These are phyloP conservation scores for Coccomyxa sp. DNA, from an alignment of 139 green algal genomes.

Conservation along the genomic window DNA sequence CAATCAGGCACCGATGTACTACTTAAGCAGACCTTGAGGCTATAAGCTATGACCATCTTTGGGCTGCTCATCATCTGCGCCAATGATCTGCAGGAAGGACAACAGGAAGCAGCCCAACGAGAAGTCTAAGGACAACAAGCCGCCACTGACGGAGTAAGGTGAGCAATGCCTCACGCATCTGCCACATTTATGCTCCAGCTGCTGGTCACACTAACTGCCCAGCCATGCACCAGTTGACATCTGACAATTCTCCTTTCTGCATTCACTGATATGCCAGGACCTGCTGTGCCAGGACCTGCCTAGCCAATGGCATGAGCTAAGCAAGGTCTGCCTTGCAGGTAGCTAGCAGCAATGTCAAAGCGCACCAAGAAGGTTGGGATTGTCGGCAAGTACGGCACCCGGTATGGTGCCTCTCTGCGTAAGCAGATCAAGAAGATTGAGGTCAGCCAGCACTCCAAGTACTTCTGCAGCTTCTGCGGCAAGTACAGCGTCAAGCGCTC, in stretches of 20 bases:
- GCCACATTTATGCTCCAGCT: background rate
- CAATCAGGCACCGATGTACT: too few relatives aligned
- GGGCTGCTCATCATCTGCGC: too few relatives aligned
- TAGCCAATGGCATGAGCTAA: background rate
- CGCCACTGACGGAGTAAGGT: conserved; percentile 17
- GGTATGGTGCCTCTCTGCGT: conserved; percentile 93
- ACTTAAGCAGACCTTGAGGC: too few relatives aligned
- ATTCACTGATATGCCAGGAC: too few relatives aligned
- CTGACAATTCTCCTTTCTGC: too few relatives aligned
- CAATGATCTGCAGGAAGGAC: conserved; percentile 19
- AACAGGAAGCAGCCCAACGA: conserved; percentile 23
- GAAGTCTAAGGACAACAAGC: conserved; percentile 29
- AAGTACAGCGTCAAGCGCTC: conserved; percentile 92
- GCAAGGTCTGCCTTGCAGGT: background rate
- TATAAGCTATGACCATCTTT: too few relatives aligned
- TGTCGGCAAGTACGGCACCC: conserved; percentile 98
- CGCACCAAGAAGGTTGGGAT: conserved; percentile 99
- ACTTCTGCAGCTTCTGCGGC: conserved; percentile 98
- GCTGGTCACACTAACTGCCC: too few relatives aligned
- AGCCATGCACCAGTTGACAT: too few relatives aligned
- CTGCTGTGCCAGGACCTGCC: background rate
- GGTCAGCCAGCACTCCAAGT: conserved; percentile 98
- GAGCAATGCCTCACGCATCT: background rate
- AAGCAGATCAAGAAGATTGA: conserved; percentile 99
- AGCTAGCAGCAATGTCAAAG: conserved; percentile 67